A percentile compares a stretch with the other conserved stretches of the same genome.
These are phyloP conservation scores for Phyllosticta ampelicida DNA, from an alignment of 2,329 filamentous ascomycete species.

Conservation along the genomic window DNA sequence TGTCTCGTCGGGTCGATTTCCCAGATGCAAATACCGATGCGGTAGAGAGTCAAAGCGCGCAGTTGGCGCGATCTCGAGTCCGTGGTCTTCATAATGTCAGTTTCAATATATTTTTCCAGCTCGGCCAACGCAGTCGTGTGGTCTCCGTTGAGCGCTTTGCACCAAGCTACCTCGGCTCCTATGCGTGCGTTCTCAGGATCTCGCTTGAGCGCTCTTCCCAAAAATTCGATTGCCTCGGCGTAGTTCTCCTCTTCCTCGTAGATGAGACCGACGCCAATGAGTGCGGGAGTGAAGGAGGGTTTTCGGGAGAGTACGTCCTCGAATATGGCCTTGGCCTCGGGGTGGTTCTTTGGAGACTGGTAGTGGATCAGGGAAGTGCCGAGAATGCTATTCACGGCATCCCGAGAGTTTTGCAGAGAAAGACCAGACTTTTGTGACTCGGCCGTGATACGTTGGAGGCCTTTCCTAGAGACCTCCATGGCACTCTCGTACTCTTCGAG, in stretches of 20 bases:
- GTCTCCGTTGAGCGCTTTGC: conserved; percentile 72
- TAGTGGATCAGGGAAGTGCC: conserved; percentile 85
- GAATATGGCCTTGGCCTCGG: conserved; percentile 79
- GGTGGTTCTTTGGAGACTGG: conserved; percentile 79
- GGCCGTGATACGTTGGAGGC: conserved; percentile 48
- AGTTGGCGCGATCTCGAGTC: conserved; percentile 55
- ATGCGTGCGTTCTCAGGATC: conserved; percentile 68
- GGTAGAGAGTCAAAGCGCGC: conserved; percentile 76
- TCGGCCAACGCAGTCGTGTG: conserved; percentile 56
- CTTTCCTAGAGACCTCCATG: conserved; percentile 69
- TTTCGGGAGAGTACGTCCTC: conserved; percentile 69
- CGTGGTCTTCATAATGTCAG: conserved; percentile 53
- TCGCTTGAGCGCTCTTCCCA: conserved; percentile 62
- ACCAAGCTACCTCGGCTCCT: conserved; percentile 83
- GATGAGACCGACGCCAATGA: conserved; percentile 85
- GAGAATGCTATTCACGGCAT: conserved; percentile 66
- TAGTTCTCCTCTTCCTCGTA: conserved; percentile 91
- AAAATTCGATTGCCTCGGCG: conserved; percentile 66
- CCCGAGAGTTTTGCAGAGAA: conserved; percentile 43
- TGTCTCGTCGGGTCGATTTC: conserved; percentile 62
- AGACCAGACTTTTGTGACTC: conserved; percentile 60
- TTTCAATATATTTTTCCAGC: conserved; percentile 57
- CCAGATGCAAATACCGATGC: conserved; percentile 81
- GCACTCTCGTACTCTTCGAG: conserved; percentile 77
- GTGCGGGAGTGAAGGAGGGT: conserved; percentile 62